Conservation (phyloP, 2,329 filamentous ascomycete genomes). For the Clarireedia monteithiana region DNA sequence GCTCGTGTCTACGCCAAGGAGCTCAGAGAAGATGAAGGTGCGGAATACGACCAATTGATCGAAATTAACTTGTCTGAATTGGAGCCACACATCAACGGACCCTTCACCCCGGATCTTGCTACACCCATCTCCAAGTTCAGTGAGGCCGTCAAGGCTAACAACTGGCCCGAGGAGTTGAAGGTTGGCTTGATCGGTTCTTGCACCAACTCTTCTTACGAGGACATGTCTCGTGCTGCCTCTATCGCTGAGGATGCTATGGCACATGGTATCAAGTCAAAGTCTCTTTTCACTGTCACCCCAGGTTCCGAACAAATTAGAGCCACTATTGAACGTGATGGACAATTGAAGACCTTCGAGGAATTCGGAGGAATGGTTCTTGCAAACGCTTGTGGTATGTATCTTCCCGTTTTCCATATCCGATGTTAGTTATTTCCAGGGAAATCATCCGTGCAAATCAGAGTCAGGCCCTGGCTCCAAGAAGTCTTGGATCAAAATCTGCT, state of each 20-base stretch:
- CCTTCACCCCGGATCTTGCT: constrained; percentile 95
- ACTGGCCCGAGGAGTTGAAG: constrained; percentile 94
- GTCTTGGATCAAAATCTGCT: too few relatives aligned
- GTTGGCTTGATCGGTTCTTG: constrained; percentile 96
- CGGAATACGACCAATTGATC: constrained; percentile 91
- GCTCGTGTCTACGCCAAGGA: constrained; percentile 77
- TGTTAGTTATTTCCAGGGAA: too few relatives aligned
- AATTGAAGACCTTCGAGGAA: constrained; percentile 90
- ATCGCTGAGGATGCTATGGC: constrained; percentile 86
- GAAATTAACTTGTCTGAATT: constrained; percentile 93
- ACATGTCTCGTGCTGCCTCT: constrained; percentile 88
- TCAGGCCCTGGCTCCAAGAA: too few relatives aligned
- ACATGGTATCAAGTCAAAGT: constrained; percentile 90
- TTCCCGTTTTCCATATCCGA: background rate
- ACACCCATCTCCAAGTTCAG: constrained; percentile 98
- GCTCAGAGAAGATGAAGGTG: constrained; percentile 79
- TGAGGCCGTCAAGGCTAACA: constrained; percentile 86
- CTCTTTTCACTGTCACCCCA: constrained; percentile 89
- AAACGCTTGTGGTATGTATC: constrained; percentile 75
- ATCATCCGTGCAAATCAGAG: too few relatives aligned
- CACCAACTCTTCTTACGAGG: constrained; percentile 82
- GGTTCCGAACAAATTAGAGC: constrained; percentile 96
- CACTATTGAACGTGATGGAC: constrained; percentile 73
- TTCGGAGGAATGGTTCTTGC: constrained; percentile 92
- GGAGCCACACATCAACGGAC: constrained; percentile 97